phyloP scores from a whole-genome alignment of 192 early-diverging fungal species.

The Gonapodya prolifera region DNA sequence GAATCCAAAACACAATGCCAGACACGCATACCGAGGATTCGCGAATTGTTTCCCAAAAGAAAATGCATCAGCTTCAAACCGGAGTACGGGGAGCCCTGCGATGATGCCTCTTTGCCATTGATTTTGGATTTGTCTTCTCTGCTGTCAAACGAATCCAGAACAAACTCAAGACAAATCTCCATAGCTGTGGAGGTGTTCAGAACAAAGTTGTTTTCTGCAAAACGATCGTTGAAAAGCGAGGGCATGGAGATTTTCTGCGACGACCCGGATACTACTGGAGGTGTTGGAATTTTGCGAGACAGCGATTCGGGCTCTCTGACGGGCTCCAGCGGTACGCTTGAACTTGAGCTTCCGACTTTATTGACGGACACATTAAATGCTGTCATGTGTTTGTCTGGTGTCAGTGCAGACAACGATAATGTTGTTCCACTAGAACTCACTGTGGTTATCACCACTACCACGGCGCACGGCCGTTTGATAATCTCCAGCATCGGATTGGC shows the following conservation, averaged over 20 bases:
- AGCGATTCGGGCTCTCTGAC: too few species aligned
- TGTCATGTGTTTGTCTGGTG: too few species aligned
- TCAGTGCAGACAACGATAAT: too few species aligned
- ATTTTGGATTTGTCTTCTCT: not conserved
- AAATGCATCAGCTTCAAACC: not conserved
- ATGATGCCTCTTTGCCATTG: conserved; percentile 1
- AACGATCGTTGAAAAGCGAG: conserved; percentile 32
- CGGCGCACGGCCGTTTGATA: conserved; percentile 12
- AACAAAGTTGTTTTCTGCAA: conserved; percentile 43
- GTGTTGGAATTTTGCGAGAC: too few species aligned
- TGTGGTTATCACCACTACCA: not conserved
- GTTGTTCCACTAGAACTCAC: too few species aligned
- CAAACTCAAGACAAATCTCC: conserved; percentile 2
- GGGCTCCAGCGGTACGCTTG: too few species aligned
- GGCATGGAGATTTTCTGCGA: not conserved
- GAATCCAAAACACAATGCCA: not conserved
- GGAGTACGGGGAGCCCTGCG: not conserved
- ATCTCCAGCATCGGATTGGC: conserved; percentile 30
- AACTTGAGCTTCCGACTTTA: conserved; percentile 24
- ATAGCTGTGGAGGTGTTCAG: conserved; percentile 42
- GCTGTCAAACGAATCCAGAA: not conserved
- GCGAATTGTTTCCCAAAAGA: not conserved
- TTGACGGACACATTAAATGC: not conserved
- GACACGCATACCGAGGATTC: not conserved
- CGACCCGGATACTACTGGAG: too few species aligned